A percentile compares a stretch with the other conserved stretches of the same genome.
Conservation (phyloP, 257 asterid species). For the Nicotiana obtusifolia region DNA sequence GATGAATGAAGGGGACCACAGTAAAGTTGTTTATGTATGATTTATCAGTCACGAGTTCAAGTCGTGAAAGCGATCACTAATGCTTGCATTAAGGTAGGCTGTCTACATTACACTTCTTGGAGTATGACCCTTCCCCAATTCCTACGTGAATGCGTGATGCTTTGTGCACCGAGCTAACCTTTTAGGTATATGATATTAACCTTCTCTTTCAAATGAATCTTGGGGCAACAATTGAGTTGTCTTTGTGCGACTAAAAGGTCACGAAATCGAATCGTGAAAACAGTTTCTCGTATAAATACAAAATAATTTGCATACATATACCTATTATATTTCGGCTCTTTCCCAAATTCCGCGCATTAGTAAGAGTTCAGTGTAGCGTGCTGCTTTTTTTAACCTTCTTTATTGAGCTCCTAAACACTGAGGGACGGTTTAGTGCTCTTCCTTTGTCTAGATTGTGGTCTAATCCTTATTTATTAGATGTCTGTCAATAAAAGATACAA, state of each 20-base stretch:
- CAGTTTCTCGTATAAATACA: not conserved
- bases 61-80: rapidly evolving
- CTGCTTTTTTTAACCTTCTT: not conserved
- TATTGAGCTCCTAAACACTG: not conserved
- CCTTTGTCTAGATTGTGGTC: not conserved
- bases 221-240: not conserved
- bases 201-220: not conserved
- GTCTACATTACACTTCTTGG: too few relatives aligned
- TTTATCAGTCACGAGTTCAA: too few relatives aligned
- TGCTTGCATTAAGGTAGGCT: too few relatives aligned
- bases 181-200: not conserved
- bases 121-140: rapidly evolving
- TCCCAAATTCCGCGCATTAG: too few relatives aligned
- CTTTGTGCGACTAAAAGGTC: not conserved
- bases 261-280: not conserved
- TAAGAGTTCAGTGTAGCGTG: not conserved
- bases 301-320: not conserved
- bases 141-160: too few relatives aligned
- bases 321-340: not conserved
- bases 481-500: not conserved
- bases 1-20: too few relatives aligned
- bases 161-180: rapidly evolving
- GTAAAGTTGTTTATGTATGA: too few relatives aligned
- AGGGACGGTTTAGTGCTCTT: not conserved
- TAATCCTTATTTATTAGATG: not conserved